Evolutionary conservation across 2,329 filamentous ascomycete genomes (phyloP).

Genomic region (Trichoderma harzianum): DNA sequence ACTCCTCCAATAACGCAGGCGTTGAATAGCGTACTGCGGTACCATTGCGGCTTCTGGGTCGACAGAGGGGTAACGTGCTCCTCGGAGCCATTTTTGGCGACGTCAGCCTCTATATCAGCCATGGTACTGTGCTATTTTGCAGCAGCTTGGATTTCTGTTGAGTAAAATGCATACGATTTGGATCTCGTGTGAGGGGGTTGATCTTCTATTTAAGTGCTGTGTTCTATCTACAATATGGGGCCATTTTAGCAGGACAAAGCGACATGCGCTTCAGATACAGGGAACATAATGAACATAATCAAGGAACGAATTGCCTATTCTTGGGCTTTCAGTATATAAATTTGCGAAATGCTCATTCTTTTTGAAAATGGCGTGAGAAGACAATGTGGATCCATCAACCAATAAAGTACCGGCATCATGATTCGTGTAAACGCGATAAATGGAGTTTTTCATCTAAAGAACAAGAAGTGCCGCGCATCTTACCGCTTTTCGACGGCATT

Average conservation of each 20-base stretch:
- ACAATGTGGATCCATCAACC: neutral
- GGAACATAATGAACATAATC: neutral
- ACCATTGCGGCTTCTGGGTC: slow-evolving; percentile 36
- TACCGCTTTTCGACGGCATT: neutral
- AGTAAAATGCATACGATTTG: no score
- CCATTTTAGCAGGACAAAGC: neutral
- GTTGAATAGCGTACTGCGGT: slow-evolving; percentile 51
- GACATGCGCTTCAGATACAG: neutral
- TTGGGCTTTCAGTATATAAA: neutral
- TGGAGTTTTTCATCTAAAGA: neutral
- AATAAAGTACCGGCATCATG: neutral
- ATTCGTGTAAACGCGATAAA: neutral
- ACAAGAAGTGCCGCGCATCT: neutral
- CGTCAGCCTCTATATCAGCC: slow-evolving; percentile 3
- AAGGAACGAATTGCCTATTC: neutral
- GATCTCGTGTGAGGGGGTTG: neutral
- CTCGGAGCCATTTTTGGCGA: slow-evolving; percentile 6
- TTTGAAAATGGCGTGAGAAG: slow-evolving; percentile 9
- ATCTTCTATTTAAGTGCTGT: neutral
- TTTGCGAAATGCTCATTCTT: slow-evolving; percentile 7
- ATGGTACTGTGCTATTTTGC: neutral
- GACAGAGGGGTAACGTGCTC: neutral
- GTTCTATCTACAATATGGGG: neutral
- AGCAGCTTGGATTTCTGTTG: neutral
- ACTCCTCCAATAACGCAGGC: slow-evolving; percentile 51